phyloP scores from a whole-genome alignment of 768 basidiomycete genomes.

The Boletus tylopilopsis region DNA sequence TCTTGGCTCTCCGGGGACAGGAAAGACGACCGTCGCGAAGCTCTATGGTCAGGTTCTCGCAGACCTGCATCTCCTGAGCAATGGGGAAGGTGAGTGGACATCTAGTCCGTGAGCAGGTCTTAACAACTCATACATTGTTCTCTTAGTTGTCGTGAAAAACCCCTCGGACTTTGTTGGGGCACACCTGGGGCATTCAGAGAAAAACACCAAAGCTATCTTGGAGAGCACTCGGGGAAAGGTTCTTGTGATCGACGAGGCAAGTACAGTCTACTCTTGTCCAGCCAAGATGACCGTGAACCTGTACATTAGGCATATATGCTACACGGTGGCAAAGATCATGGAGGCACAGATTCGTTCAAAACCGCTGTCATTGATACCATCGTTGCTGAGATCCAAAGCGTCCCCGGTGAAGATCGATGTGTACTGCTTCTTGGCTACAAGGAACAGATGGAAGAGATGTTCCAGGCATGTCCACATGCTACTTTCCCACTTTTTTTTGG shows the following conservation, averaged over 20 bases:
- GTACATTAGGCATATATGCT: conserved; percentile 40
- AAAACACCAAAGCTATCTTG: conserved; percentile 61
- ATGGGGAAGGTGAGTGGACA: conserved; percentile 54
- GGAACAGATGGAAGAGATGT: conserved; percentile 69
- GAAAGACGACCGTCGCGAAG: conserved; percentile 68
- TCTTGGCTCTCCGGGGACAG: conserved; percentile 65
- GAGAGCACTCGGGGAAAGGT: conserved; percentile 60
- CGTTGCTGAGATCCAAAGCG: conserved; percentile 69
- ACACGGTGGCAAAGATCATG: conserved; percentile 39
- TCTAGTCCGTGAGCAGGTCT: background rate
- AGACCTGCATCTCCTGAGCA: conserved; percentile 62
- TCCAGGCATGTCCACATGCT: conserved; percentile 44
- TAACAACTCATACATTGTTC: background rate
- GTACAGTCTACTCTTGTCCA: conserved; percentile 12
- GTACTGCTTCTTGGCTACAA: conserved; percentile 65
- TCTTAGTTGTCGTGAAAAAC: conserved; percentile 59
- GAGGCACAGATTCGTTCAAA: conserved; percentile 47
- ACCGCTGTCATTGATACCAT: conserved; percentile 72
- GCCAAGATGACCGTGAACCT: background rate
- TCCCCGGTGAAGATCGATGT: conserved; percentile 66
- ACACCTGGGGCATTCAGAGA: conserved; percentile 57
- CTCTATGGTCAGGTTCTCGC: conserved; percentile 62
- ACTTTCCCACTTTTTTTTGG: background rate
- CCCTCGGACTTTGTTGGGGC: conserved; percentile 67
- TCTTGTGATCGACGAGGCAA: conserved; percentile 66